Evolutionary conservation across 1,284 basidiomycete species (phyloP), one percentile per base, ranked within the genome.

Genomic region (Malassezia brasiliensis): DNA sequence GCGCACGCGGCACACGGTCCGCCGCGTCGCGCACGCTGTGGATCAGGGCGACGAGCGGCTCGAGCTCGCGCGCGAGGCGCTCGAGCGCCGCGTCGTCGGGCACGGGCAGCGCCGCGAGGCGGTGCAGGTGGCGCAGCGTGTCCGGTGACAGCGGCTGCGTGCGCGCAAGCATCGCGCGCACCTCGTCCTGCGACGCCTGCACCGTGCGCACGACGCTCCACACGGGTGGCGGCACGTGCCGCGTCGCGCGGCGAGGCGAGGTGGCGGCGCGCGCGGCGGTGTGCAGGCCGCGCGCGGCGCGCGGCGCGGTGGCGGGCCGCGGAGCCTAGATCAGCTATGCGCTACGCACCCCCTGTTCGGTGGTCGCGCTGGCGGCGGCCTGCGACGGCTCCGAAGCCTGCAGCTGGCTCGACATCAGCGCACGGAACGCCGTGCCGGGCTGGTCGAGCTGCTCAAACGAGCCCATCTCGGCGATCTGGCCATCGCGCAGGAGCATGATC

Each of bases 401-500:
- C 35, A 74, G 52, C 56, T 74, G 72, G 25, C 69, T 64, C 19
- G 66, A 64, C 67, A 74, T 72, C 38, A 74, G 51, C 35, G 49
- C 44, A 12, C 70, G 54, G 47, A 74, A 74, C 36, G 61, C 54
- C 2, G 52, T 53, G 3, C 72, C 72, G 0, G 69, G 66, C 20
- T 58, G 38, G 48, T 75, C 69, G n/a, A 79, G 65, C 47, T 78
- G 72, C 45, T 77, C 75, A 60, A 77, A 79, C 11, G 73, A 66
- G 7, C 78, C 78, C 51, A 76, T 74, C 66, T 79, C 79, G 5
- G 73, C 77, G 5, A 79, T 76, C 19, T 57, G 62, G 11, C 79
- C 79, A n/a, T 72, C 68, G 40, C 79, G 77, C 34, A 79, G 69
- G 19, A 79, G 69, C 10, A 79, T 70, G 39, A 79, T 77, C 9